Percentiles rank a stretch among this genome's conserved stretches.
Evolutionary conservation across 2,329 filamentous ascomycete species (phyloP).

Genomic region (Exophiala spinifera): DNA sequence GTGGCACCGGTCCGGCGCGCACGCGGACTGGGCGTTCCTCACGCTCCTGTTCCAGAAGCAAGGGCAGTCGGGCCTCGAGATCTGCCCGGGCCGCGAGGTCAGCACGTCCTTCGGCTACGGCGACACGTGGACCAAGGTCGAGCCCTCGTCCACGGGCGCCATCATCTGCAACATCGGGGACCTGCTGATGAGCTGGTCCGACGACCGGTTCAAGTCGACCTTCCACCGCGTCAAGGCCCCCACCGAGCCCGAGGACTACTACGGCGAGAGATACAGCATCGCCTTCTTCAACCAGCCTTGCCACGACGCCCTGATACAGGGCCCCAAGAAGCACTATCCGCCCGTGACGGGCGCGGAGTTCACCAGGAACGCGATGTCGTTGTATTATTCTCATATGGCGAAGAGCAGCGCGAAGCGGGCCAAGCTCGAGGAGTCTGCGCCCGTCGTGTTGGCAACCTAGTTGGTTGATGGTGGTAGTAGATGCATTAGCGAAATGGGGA

Average conservation of each 20-base stretch:
- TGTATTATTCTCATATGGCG: slow-evolving; percentile 54
- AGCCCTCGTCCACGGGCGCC: slow-evolving; percentile 48
- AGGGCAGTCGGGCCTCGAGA: slow-evolving; percentile 54
- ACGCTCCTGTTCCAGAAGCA: slow-evolving; percentile 62
- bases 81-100: slow-evolving; percentile 48
- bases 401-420: slow-evolving; percentile 41
- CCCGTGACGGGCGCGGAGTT: slow-evolving; percentile 60
- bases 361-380: slow-evolving; percentile 53
- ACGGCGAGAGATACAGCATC: slow-evolving; percentile 60
- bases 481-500: too few relatives aligned
- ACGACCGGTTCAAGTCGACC: slow-evolving; percentile 65
- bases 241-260: slow-evolving; percentile 52
- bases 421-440: background rate
- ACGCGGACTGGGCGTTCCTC: slow-evolving; percentile 62
- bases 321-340: slow-evolving; percentile 60
- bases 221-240: slow-evolving; percentile 64
- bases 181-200: slow-evolving; percentile 64
- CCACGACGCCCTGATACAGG: slow-evolving; percentile 57
- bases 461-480: too few relatives aligned
- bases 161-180: slow-evolving; percentile 66
- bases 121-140: slow-evolving; percentile 62
- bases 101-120: slow-evolving; percentile 58
- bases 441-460: too few relatives aligned
- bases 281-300: slow-evolving; percentile 65
- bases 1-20: slow-evolving; percentile 61